A percentile compares a stretch with the other conserved stretches of the same genome.
Conservation (phyloP, 139 green algal species). For the Nannochloris sp. region DNA sequence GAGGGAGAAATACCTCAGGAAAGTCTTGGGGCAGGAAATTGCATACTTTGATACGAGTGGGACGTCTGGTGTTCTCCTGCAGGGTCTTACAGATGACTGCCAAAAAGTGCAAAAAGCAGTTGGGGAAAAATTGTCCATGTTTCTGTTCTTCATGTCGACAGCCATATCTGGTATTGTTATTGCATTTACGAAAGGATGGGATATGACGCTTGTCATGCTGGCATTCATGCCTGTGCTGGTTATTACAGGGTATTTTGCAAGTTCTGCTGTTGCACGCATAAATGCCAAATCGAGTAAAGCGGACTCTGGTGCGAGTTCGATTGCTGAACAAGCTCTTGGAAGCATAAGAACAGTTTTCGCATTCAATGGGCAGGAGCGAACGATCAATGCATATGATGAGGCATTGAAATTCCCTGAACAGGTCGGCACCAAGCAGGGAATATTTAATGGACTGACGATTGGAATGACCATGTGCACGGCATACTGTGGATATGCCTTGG, state of each 20-base stretch:
- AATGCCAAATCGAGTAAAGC: constrained; percentile 15
- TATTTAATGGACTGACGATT: constrained; percentile 30
- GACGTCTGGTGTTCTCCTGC: constrained; percentile 44
- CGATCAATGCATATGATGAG: constrained; percentile 36
- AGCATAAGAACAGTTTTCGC: constrained; percentile 67
- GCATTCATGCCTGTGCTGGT: constrained; percentile 52
- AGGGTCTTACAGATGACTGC: constrained; percentile 67
- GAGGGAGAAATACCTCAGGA: constrained; percentile 36
- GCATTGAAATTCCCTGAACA: constrained; percentile 37
- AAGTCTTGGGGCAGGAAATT: constrained; percentile 73
- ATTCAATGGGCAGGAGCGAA: constrained; percentile 49
- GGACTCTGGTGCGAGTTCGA: constrained; percentile 40
- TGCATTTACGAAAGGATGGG: constrained; percentile 52
- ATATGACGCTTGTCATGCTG: constrained; percentile 77
- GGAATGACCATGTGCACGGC: constrained; percentile 26
- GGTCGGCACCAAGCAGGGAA: constrained; percentile 28
- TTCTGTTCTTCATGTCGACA: constrained; percentile 29
- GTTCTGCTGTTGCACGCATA: constrained; percentile 21
- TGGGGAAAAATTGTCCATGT: constrained; percentile 39
- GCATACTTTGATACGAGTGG: constrained; percentile 69
- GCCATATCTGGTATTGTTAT: constrained; percentile 35
- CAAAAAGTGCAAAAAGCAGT: constrained; percentile 48
- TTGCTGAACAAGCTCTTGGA: constrained; percentile 53
- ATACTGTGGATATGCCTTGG: constrained; percentile 50
- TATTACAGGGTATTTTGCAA: constrained; percentile 36